Conservation (phyloP, 192 early-diverging fungal species). For the Backusella morwellensis region DNA sequence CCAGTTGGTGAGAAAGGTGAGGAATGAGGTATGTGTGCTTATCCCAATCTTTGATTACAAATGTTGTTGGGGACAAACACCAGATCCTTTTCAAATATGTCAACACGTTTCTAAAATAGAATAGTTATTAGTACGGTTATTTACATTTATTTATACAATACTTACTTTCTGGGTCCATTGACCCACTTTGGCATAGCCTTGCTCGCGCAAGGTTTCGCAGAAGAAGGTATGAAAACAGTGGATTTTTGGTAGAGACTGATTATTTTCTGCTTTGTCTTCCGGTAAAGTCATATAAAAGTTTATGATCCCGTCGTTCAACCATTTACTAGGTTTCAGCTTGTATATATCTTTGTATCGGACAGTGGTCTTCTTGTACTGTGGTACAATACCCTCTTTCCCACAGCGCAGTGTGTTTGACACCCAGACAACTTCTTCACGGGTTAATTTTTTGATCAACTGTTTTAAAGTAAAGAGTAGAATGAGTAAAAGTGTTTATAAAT, state of each 20-base stretch:
- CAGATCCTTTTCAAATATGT: conserved; percentile 75
- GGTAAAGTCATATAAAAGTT: conserved; percentile 89
- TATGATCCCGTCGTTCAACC: conserved; percentile 97
- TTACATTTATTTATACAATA: too few species aligned
- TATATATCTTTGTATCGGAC: conserved; percentile 53
- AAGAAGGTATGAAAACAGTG: conserved; percentile 95
- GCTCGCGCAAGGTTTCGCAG: conserved; percentile 63
- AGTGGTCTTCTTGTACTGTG: conserved; percentile 13
- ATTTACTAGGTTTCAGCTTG: conserved; percentile 63
- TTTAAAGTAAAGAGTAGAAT: too few species aligned
- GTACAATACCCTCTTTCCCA: rapidly evolving
- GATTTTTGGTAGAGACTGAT: conserved; percentile 52
- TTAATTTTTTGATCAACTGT: not conserved
- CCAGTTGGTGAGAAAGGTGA: too few species aligned
- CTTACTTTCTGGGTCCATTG: conserved; percentile 75
- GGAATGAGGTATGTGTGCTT: too few species aligned
- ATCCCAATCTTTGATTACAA: too few species aligned
- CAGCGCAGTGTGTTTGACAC: not conserved
- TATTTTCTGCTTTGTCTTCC: conserved; percentile 52
- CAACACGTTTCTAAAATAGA: conserved; percentile 23
- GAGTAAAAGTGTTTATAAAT: too few species aligned
- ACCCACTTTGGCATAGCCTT: conserved; percentile 71
- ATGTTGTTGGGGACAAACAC: conserved; percentile 81
- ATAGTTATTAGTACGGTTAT: not conserved
- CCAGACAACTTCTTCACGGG: not conserved